These are phyloP conservation scores for Pouteria campechiana DNA, from an alignment of 179 eudicot species.

Conservation along the genomic window DNA sequence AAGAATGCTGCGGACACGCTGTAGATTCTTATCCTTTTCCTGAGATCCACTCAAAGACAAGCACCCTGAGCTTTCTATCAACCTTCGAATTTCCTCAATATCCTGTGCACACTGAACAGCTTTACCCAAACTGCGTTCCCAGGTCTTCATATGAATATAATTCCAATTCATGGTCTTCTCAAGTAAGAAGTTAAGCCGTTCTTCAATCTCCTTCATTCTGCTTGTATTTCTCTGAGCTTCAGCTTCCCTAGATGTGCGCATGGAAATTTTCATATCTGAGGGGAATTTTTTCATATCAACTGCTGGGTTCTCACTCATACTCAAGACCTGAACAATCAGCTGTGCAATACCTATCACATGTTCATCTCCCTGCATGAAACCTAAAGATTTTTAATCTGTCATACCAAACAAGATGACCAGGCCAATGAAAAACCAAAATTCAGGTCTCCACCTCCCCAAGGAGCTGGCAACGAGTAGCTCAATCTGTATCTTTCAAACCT, in stretches of 20 bases:
- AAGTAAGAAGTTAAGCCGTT: constrained; percentile 27
- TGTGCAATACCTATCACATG: constrained; percentile 51
- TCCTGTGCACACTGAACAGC: constrained; percentile 42
- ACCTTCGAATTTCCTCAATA: constrained; percentile 37
- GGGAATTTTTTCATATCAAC: constrained; percentile 49
- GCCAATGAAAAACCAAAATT: neutral
- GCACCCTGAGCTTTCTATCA: constrained; percentile 34
- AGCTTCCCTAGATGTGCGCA: too few species aligned
- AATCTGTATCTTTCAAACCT: too few species aligned
- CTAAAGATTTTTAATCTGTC: constrained; percentile 17
- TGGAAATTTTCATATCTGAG: constrained; percentile 41
- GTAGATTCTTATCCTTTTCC: constrained; percentile 20
- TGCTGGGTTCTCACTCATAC: constrained; percentile 38
- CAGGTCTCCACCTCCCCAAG: too few species aligned
- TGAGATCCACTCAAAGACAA: constrained; percentile 10
- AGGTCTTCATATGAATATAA: constrained; percentile 40
- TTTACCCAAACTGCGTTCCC: constrained; percentile 56
- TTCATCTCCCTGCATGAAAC: constrained; percentile 24
- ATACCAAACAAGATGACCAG: constrained; percentile 6
- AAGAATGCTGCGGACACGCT: constrained; percentile 45
- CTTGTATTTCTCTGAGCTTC: constrained; percentile 11
- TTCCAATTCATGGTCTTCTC: constrained; percentile 61
- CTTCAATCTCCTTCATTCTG: constrained; percentile 24
- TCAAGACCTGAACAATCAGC: constrained; percentile 43
- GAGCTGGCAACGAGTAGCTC: too few species aligned